These are phyloP conservation scores for Pezicula neosporulosa DNA, from an alignment of 2,329 filamentous ascomycete species.

Conservation along the genomic window DNA sequence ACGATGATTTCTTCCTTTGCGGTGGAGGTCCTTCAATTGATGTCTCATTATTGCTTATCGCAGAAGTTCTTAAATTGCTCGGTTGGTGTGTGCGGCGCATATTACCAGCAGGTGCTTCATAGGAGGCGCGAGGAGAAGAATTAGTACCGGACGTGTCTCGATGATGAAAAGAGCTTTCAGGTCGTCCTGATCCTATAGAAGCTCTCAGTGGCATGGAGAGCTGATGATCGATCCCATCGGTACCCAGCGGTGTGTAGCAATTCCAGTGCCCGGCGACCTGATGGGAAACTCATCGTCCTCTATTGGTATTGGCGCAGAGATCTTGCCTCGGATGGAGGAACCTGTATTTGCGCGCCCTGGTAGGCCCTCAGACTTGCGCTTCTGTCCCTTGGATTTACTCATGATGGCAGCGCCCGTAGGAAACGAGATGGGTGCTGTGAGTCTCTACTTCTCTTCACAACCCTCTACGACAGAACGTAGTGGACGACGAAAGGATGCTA, in stretches of 20 bases:
- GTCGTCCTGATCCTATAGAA: slow-evolving; percentile 15
- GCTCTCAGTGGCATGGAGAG: slow-evolving; percentile 6
- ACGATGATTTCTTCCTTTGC: slow-evolving; percentile 51
- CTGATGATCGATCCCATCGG: slow-evolving; percentile 13
- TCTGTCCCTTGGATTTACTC: slow-evolving; percentile 22
- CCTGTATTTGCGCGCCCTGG: slow-evolving; percentile 29
- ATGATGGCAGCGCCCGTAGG: slow-evolving; percentile 11
- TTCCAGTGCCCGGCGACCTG: slow-evolving; percentile 37
- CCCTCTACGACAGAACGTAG: slow-evolving; percentile 11
- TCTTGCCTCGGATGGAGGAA: slow-evolving; percentile 52
- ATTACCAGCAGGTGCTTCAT: slow-evolving; percentile 11
- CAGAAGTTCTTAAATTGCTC: slow-evolving; percentile 44
- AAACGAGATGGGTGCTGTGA: not conserved
- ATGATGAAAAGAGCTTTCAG: slow-evolving; percentile 8
- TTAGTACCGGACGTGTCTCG: slow-evolving; percentile 7
- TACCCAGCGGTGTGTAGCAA: slow-evolving; percentile 31
- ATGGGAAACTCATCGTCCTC: slow-evolving; percentile 55
- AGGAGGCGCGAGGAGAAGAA: slow-evolving; percentile 10
- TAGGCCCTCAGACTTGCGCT: slow-evolving; percentile 15
- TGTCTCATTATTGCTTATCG: slow-evolving; percentile 37
- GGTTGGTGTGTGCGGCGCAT: slow-evolving; percentile 10
- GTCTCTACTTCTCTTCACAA: not conserved
- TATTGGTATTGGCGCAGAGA: slow-evolving; percentile 60
- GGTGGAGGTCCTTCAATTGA: slow-evolving; percentile 37
- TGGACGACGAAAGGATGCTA: slow-evolving; percentile 7